Evolutionary conservation across 371 early-diverging fungal species (phyloP).

Genomic region (Umbelopsis sp.): DNA sequence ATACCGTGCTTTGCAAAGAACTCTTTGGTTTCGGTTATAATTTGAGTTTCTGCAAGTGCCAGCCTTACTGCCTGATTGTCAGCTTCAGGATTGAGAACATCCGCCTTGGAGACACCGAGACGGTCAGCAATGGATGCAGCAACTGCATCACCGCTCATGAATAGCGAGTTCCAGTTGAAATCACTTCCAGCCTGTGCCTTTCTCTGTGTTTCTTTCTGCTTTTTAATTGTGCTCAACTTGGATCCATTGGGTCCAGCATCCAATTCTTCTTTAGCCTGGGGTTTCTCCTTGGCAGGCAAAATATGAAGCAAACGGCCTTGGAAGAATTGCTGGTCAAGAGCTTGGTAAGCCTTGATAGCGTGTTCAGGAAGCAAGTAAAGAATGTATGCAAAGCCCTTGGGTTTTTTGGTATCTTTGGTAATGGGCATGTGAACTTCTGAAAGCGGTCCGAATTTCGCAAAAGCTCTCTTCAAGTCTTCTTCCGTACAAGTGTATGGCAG

Average conservation of each 20-base stretch:
- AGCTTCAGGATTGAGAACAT: constrained; percentile 83
- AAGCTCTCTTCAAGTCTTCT: constrained; percentile 79
- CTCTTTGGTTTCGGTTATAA: constrained; percentile 90
- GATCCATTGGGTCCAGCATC: constrained; percentile 59
- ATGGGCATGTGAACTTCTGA: constrained; percentile 95
- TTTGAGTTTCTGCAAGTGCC: constrained; percentile 95
- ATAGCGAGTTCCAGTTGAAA: constrained; percentile 94
- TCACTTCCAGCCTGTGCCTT: constrained; percentile 79
- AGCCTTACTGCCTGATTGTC: constrained; percentile 92
- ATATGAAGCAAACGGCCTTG: constrained; percentile 92
- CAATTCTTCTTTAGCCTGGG: constrained; percentile 66
- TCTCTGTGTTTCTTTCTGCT: constrained; percentile 77
- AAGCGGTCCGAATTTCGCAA: constrained; percentile 86
- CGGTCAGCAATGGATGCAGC: constrained; percentile 92
- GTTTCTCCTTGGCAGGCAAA: constrained; percentile 86
- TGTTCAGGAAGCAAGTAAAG: constrained; percentile 89
- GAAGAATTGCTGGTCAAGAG: constrained; percentile 83
- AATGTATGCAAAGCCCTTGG: constrained; percentile 94
- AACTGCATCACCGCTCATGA: constrained; percentile 95
- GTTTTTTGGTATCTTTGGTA: constrained; percentile 85
- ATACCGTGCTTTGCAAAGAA: constrained; percentile 90
- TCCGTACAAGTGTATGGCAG: constrained; percentile 89
- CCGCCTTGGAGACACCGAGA: constrained; percentile 84
- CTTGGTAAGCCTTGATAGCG: constrained; percentile 85
- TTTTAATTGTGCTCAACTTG: constrained; percentile 70